These are phyloP conservation scores for Simplicillium sp. DNA, from an alignment of 2,329 filamentous ascomycete species.

Conservation along the genomic window DNA sequence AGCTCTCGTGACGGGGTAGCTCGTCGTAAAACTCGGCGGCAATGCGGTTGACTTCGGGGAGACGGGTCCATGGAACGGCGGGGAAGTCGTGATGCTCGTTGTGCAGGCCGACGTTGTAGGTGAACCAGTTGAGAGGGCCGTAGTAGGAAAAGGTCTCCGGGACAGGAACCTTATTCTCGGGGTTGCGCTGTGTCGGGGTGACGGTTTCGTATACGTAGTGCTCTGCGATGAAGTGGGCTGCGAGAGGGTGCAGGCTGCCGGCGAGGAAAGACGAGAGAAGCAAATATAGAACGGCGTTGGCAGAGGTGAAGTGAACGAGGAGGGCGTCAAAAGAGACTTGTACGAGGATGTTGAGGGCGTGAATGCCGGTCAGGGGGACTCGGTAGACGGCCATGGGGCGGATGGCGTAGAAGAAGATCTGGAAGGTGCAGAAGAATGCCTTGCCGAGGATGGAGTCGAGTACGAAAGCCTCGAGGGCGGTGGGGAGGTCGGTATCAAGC, in stretches of 20 bases:
- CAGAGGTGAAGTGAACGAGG: conserved; percentile 51
- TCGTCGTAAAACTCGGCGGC: conserved; percentile 88
- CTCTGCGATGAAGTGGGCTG: conserved; percentile 97
- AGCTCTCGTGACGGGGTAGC: conserved; percentile 79
- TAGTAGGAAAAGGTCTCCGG: conserved; percentile 98
- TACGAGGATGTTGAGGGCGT: conserved; percentile 68
- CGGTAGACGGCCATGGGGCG: conserved; percentile 92
- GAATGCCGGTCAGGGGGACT: conserved; percentile 77
- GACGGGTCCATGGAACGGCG: conserved; percentile 85
- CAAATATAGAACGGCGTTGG: conserved; percentile 68
- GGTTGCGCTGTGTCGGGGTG: conserved; percentile 42
- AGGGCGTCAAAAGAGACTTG: conserved; percentile 71
- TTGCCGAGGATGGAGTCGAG: conserved; percentile 94
- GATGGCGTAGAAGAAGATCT: conserved; percentile 97
- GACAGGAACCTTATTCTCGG: conserved; percentile 53
- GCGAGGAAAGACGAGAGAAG: conserved; percentile 87
- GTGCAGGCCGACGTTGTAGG: conserved; percentile 95
- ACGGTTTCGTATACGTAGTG: conserved; percentile 75
- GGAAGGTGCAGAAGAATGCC: conserved; percentile 98
- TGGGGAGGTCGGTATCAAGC: conserved; percentile 91
- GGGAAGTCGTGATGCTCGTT: conserved; percentile 99
- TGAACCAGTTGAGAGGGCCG: conserved; percentile 80
- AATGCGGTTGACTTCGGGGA: conserved; percentile 67
- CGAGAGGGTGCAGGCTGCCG: conserved; percentile 85
- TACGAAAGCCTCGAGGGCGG: conserved; percentile 80